phyloP scores from a whole-genome alignment of 257 asterid genomes.

The Parsonsia alboflavescens region DNA sequence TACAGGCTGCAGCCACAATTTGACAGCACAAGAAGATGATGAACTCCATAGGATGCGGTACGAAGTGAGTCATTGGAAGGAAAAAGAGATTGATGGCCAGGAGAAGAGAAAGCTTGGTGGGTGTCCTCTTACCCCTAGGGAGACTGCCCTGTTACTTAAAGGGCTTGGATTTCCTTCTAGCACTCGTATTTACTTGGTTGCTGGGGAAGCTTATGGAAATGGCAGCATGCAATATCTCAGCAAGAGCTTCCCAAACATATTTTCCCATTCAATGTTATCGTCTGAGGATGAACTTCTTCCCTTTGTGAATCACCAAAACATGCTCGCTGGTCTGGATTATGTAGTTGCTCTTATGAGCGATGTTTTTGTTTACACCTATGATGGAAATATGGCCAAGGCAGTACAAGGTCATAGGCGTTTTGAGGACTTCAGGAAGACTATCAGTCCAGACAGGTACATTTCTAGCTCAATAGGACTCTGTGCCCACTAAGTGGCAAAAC shows the following conservation, averaged over 20 bases:
- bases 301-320: constrained; percentile 80
- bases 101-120: constrained; percentile 84
- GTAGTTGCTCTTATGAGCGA: constrained; percentile 82
- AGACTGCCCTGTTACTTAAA: constrained; percentile 80
- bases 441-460: constrained; percentile 74
- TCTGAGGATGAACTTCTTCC: constrained; percentile 64
- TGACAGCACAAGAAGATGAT: constrained; percentile 73
- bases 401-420: constrained; percentile 93
- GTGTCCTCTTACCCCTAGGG: constrained; percentile 95
- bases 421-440: constrained; percentile 83
- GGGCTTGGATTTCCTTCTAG: constrained; percentile 72
- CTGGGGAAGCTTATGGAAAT: constrained; percentile 92
- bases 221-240: constrained; percentile 82
- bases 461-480: not conserved
- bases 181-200: constrained; percentile 84
- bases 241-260: constrained; percentile 70
- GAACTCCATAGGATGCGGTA: constrained; percentile 78
- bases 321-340: constrained; percentile 95
- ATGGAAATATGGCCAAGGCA: constrained; percentile 99
- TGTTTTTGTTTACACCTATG: constrained; percentile 83
- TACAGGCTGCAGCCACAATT: constrained; percentile 93
- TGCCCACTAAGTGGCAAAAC: not conserved
- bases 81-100: constrained; percentile 79
- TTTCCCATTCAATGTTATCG: constrained; percentile 68
- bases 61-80: constrained; percentile 97